Conservation (phyloP, 805 yeast genomes). For the Nakazawaea siamensis region DNA sequence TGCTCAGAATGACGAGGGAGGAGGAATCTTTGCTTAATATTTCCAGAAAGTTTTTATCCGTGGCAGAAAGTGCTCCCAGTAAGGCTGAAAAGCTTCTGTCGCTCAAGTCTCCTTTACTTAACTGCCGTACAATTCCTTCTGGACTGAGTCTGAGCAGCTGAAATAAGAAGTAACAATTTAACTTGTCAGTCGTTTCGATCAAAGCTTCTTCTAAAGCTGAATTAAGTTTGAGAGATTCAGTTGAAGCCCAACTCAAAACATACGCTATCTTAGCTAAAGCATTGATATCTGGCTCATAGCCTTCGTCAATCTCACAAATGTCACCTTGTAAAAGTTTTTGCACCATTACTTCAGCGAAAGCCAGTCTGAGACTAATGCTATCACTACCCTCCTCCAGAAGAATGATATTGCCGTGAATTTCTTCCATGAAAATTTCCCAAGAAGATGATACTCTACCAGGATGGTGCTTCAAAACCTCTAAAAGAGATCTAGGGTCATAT, state of each 20-base stretch:
- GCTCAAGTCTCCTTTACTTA: too few species aligned
- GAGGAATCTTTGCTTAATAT: too few species aligned
- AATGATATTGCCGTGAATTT: slow-evolving; percentile 1
- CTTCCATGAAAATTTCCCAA: slow-evolving; percentile 21
- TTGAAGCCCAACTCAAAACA: background rate
- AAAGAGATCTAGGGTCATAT: slow-evolving; percentile 4
- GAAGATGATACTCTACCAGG: slow-evolving; percentile 27
- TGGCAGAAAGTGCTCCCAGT: too few species aligned
- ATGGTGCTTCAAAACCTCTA: slow-evolving; percentile 22
- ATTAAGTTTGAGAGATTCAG: background rate
- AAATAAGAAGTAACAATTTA: too few species aligned
- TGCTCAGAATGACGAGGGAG: too few species aligned
- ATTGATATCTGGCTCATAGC: background rate
- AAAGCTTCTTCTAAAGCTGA: background rate
- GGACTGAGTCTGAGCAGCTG: too few species aligned
- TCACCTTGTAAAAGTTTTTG: slow-evolving; percentile 7
- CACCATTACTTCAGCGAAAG: slow-evolving; percentile 1
- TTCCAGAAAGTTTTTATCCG: too few species aligned
- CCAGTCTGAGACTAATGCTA: background rate
- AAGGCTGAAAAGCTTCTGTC: too few species aligned
- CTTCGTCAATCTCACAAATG: slow-evolving; percentile 4
- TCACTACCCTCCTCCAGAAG: background rate
- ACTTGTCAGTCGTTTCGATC: background rate
- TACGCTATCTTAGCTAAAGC: background rate
- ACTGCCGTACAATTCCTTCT: too few species aligned